Evolutionary conservation across 2,329 filamentous ascomycete species (phyloP), one percentile per base, ranked within the genome.

Genomic region (Massarina eburnea): DNA sequence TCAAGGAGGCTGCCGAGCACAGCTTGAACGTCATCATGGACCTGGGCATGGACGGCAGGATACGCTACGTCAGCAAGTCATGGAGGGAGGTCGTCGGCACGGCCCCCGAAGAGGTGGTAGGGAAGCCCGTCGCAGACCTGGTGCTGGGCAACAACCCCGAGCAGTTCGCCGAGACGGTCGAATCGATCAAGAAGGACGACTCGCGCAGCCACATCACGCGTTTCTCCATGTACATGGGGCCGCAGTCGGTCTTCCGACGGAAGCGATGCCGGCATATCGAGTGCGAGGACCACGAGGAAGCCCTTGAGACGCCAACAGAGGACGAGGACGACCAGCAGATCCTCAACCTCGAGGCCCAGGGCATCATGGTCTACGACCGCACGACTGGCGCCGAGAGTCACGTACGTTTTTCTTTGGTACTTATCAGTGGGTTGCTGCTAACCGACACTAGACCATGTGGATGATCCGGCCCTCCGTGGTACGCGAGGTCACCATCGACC

Each of bases 11-110:
- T 32, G 94, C 92, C 40, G 92, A 97, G 73, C 90, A 96, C 75
- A 96, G 91, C 18, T 80, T 96, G 67, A 99, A 97, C 71, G 89
- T 95, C 54, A 96, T 99, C 68, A 81, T 99, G 66, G 92, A 99
- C 73, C 79, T 99, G 55, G 90, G 91, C 63, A 80, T 97, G 45
- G 88, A 96, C 65, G 90, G 90, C 55, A 87, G 84, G 50, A 87
- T 99, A 62, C 88, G 91, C 72, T 99, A 94, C 89, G 91, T 95
- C 60, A 97, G 92, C 68, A 89, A 91, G 10, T 96, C 92, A 14
- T 99, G 94, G 94, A 82, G 83, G 49, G 91, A 97, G 61, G 87
- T 99, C 39, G 86, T 97, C 49, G 94, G 94, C 47, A 92, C 88
- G 3, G 75, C 81, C 35, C 80, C 85, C 30, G 84, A 88, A 34